Percentiles rank a stretch among this genome's conserved stretches.
Evolutionary conservation across 2,329 filamentous ascomycete species (phyloP).

Genomic region (Pyrenochaeta sp.): DNA sequence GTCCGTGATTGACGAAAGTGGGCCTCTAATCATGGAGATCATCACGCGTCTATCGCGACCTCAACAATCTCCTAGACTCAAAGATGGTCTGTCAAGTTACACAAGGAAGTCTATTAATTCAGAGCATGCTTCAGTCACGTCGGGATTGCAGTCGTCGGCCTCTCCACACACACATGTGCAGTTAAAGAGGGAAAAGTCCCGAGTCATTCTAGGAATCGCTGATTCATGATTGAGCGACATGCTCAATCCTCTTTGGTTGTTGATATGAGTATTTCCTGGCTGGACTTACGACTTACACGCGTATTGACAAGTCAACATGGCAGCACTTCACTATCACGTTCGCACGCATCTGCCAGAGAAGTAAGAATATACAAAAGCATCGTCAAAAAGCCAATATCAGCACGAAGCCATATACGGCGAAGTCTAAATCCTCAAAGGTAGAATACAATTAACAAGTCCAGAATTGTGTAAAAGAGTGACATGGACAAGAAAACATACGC

Average conservation of each 20-base stretch:
- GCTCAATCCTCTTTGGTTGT: too few species aligned
- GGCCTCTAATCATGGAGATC: constrained; percentile 1
- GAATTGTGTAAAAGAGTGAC: constrained; percentile 26
- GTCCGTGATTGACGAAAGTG: neutral
- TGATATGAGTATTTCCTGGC: too few species aligned
- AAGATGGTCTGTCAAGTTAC: neutral
- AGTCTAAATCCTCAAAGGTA: neutral
- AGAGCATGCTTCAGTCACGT: neutral
- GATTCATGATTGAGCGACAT: too few species aligned
- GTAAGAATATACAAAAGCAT: neutral
- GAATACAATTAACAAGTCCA: constrained; percentile 14
- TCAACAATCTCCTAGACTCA: neutral
- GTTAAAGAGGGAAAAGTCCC: too few species aligned
- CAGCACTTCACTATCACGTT: neutral
- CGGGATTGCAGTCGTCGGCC: too few species aligned
- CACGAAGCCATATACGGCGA: neutral
- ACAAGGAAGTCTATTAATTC: neutral
- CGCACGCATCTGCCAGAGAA: neutral
- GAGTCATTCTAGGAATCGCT: too few species aligned
- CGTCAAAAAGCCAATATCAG: neutral
- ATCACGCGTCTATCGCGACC: neutral
- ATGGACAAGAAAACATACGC: constrained; percentile 17
- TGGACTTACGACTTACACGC: too few species aligned
- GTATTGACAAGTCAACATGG: too few species aligned
- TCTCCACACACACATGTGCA: too few species aligned